Evolutionary conservation across 805 yeast genomes (phyloP).

Genomic region (Hanseniaspora clermontiae): DNA sequence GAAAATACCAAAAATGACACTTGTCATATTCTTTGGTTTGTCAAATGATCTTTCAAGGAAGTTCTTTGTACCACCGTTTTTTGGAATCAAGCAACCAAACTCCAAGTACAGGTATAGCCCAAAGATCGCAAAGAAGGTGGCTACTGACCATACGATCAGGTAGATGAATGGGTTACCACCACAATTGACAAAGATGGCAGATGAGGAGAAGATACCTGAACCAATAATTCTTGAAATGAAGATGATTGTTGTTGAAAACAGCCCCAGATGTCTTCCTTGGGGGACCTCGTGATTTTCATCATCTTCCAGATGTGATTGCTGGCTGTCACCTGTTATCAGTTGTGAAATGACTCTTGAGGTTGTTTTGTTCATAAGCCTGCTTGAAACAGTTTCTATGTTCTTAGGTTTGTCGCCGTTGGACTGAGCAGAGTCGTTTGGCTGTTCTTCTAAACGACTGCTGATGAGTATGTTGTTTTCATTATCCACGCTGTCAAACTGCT

Average conservation of each 20-base stretch:
- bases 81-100: conserved; percentile 55
- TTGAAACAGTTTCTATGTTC: neutral
- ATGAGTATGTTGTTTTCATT: neutral
- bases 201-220: conserved; percentile 66
- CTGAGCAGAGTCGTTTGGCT: neutral
- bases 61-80: conserved; percentile 66
- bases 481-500: neutral
- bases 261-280: conserved; percentile 63
- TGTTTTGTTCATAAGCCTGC: neutral
- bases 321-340: conserved; percentile 2
- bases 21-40: conserved; percentile 43
- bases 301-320: conserved; percentile 10
- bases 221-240: conserved; percentile 63
- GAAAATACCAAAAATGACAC: conserved; percentile 38
- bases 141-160: conserved; percentile 49
- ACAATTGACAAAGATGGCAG: conserved; percentile 50
- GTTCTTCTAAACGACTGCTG: neutral
- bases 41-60: conserved; percentile 57
- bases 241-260: conserved; percentile 50
- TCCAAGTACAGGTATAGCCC: conserved; percentile 59
- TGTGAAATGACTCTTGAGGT: conserved; percentile 9
- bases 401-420: neutral
- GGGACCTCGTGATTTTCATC: conserved; percentile 31
- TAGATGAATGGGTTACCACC: conserved; percentile 57
- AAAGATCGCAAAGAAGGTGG: conserved; percentile 50